Evolutionary conservation across 805 yeast species (phyloP), one percentile per base, ranked within the genome.

Genomic region (Sugiyamaella smithiae): DNA sequence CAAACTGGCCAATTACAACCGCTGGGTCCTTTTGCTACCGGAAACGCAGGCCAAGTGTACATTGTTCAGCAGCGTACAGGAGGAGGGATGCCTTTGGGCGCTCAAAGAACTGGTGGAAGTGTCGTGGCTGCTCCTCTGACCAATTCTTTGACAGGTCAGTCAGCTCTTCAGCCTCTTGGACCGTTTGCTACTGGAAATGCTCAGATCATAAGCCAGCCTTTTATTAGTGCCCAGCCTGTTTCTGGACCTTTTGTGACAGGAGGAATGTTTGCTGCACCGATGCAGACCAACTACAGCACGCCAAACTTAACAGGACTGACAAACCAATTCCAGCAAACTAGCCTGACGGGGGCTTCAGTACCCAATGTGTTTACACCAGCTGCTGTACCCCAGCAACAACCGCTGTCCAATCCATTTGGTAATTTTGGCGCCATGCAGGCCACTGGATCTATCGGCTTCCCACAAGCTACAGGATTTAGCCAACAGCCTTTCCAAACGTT

Each of bases 101-200:
- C 33, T n/a, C 53, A 45, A 31, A 31, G 43, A n/a, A 41, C 50
- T 4, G 52, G 49, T 20, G 51, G 54, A n/a, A 28, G 45, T 22
- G 31, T 45, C 1, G 19, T 35, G 16, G 32, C 14, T 16, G n/a
- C n/a, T n/a, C 56, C 56, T 9, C 37, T 55, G 37, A 43, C 40
- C 4, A 42, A 51, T n/a, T 48, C 47, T 32, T 36, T 46, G 4
- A 56, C 59, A 8, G 57, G 59, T 1, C 44, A 44, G 24, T 40
- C 43, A 22, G 52, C 52, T 19, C 45, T 54, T 31, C 53, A 50
- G 33, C 59, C 62, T 22, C 44, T 66, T 32, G 68, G 69, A 9
- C 68, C 73, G 36, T 69, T 70, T 49, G 68, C 69, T 1, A 69
- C 74, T 6, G 69, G 71, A 2, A 65, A 64, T 26, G 67, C 69